phyloP scores from a whole-genome alignment of 495 filamentous ascomycete genomes.

The Penicillium egyptiacum region DNA sequence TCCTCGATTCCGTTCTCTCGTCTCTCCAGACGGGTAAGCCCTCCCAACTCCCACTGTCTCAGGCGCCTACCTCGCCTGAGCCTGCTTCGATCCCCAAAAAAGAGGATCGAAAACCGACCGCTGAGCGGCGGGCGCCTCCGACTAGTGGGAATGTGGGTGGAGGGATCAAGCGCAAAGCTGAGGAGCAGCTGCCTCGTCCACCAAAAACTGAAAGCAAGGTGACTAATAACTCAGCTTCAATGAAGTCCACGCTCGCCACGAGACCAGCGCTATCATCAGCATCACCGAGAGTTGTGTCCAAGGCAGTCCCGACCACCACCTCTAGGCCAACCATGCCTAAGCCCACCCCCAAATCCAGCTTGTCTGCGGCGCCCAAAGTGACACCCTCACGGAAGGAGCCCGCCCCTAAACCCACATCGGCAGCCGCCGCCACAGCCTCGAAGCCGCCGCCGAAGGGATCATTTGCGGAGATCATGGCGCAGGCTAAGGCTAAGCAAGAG shows the following conservation, averaged over 20 bases:
- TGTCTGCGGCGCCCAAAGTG: constrained; percentile 22
- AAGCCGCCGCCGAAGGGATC: constrained; percentile 47
- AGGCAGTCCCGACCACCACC: constrained; percentile 18
- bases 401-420: constrained; percentile 1
- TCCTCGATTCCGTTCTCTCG: constrained; percentile 58
- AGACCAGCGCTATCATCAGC: constrained; percentile 19
- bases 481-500: constrained; percentile 39
- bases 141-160: constrained; percentile 22
- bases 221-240: constrained; percentile 16
- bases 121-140: constrained; percentile 14
- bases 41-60: constrained; percentile 31
- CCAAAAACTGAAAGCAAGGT: constrained; percentile 27
- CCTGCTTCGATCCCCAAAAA: constrained; percentile 31
- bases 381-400: constrained; percentile 15
- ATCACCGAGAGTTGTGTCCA: constrained; percentile 13
- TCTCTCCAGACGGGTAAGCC: constrained; percentile 52
- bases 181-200: constrained; percentile 38
- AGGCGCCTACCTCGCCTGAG: constrained; percentile 30
- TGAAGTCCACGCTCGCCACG: constrained; percentile 6
- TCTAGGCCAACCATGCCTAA: constrained; percentile 17
- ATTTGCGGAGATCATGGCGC: constrained; percentile 43
- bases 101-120: constrained; percentile 26
- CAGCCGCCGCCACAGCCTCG: constrained; percentile 22
- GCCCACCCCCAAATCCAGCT: constrained; percentile 20
- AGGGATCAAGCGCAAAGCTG: constrained; percentile 48